Evolutionary conservation across 345 rosid genomes (phyloP).

Genomic region (Camelina neglecta): DNA sequence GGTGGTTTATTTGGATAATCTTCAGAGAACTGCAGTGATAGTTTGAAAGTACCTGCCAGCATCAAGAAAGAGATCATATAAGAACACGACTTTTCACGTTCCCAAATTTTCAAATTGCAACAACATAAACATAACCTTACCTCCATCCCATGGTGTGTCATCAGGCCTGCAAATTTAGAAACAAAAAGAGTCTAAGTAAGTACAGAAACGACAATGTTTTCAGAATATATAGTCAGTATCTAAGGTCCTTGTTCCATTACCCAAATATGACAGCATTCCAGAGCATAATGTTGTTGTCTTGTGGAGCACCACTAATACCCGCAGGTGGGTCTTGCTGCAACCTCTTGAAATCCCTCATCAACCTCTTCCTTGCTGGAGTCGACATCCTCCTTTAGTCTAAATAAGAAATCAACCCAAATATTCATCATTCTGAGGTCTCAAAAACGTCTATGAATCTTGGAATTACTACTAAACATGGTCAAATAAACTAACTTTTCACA

Average conservation of each 20-base stretch:
- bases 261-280: conserved; percentile 77
- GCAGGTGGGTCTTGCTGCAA: conserved; percentile 78
- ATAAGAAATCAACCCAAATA: background rate
- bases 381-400: conserved; percentile 52
- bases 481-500: background rate
- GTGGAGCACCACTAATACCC: conserved; percentile 75
- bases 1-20: conserved; percentile 79
- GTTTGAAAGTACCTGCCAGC: conserved; percentile 63
- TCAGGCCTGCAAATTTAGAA: conserved; percentile 53
- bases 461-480: conserved; percentile 7
- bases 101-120: background rate
- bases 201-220: background rate
- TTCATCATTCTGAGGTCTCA: conserved; percentile 17
- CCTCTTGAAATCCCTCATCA: conserved; percentile 73
- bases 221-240: conserved; percentile 14
- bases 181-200: conserved; percentile 9
- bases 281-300: conserved; percentile 64
- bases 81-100: background rate
- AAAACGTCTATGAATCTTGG: background rate
- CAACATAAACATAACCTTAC: conserved; percentile 34
- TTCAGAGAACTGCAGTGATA: conserved; percentile 64
- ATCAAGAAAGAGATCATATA: conserved; percentile 25
- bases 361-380: conserved; percentile 70
- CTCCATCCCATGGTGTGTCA: conserved; percentile 75
- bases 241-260: conserved; percentile 36